These are phyloP conservation scores for Brassica rapa DNA, from an alignment of 345 rosid species.

Conservation along the genomic window DNA sequence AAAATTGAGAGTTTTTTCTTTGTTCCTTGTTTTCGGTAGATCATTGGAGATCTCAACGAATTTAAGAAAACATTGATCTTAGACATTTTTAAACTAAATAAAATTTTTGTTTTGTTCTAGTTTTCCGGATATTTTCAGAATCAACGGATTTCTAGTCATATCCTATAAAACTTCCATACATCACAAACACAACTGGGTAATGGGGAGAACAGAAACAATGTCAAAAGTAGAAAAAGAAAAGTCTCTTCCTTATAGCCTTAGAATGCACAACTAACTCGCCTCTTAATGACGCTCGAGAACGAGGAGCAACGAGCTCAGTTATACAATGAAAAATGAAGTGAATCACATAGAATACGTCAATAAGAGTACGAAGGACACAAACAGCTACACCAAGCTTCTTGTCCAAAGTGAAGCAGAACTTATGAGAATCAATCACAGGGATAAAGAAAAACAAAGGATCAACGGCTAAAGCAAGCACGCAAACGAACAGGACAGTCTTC, in stretches of 20 bases:
- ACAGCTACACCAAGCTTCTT: slow-evolving; percentile 7
- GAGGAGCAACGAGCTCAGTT: neutral
- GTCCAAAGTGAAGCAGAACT: slow-evolving; percentile 16
- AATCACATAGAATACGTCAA: slow-evolving; percentile 31
- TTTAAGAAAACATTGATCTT: too few species aligned
- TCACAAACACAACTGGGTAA: slow-evolving; percentile 32
- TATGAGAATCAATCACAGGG: slow-evolving; percentile 20
- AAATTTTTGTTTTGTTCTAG: too few species aligned
- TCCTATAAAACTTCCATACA: too few species aligned
- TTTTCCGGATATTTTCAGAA: too few species aligned
- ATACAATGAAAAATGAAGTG: slow-evolving; percentile 7
- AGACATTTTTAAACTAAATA: too few species aligned
- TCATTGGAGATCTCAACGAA: too few species aligned
- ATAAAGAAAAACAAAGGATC: slow-evolving; percentile 42
- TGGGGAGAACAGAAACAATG: slow-evolving; percentile 34
- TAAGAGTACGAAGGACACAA: slow-evolving; percentile 32
- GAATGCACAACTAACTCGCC: slow-evolving; percentile 11
- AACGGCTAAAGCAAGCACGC: slow-evolving; percentile 33
- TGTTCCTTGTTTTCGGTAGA: too few species aligned
- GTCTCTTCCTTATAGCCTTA: neutral
- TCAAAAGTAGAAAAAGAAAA: slow-evolving; percentile 3
- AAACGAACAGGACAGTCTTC: neutral
- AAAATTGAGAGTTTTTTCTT: too few species aligned
- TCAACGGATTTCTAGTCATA: too few species aligned
- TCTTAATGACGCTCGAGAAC: neutral